Conservation (phyloP, 805 yeast genomes). For the Cyberlindnera mycetangii region DNA sequence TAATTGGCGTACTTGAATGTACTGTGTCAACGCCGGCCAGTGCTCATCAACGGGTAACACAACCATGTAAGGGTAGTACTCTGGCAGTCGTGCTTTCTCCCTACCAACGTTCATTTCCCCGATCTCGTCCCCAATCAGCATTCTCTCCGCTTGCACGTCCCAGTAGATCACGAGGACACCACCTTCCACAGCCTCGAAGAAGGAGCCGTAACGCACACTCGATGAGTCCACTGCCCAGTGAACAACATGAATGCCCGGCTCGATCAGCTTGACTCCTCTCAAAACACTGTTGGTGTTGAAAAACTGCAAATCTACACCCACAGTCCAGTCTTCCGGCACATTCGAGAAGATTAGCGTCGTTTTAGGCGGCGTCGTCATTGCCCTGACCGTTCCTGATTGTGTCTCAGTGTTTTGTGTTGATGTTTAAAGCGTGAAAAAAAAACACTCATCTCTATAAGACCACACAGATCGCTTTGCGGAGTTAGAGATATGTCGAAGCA, state of each 20-base stretch:
- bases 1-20: conserved; percentile 28
- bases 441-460: background rate
- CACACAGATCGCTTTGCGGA: too few relatives aligned
- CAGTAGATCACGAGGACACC: conserved; percentile 36
- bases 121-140: conserved; percentile 29
- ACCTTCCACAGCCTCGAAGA: conserved; percentile 33
- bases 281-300: conserved; percentile 39
- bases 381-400: background rate
- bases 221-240: conserved; percentile 43
- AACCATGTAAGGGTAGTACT: conserved; percentile 38
- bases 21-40: conserved; percentile 28
- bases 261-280: conserved; percentile 50
- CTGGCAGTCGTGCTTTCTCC: conserved; percentile 30
- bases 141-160: conserved; percentile 33
- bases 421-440: background rate
- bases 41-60: conserved; percentile 34
- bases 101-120: conserved; percentile 33
- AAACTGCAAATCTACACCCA: conserved; percentile 50
- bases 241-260: conserved; percentile 50
- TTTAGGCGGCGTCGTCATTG: conserved; percentile 27
- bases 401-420: background rate
- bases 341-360: conserved; percentile 30
- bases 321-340: conserved; percentile 34
- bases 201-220: conserved; percentile 42
- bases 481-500: conserved; percentile 27